Percentiles rank a stretch among this genome's conserved stretches.
phyloP scores from a whole-genome alignment of 2,329 filamentous ascomycete species.

The Alternaria sp. region DNA sequence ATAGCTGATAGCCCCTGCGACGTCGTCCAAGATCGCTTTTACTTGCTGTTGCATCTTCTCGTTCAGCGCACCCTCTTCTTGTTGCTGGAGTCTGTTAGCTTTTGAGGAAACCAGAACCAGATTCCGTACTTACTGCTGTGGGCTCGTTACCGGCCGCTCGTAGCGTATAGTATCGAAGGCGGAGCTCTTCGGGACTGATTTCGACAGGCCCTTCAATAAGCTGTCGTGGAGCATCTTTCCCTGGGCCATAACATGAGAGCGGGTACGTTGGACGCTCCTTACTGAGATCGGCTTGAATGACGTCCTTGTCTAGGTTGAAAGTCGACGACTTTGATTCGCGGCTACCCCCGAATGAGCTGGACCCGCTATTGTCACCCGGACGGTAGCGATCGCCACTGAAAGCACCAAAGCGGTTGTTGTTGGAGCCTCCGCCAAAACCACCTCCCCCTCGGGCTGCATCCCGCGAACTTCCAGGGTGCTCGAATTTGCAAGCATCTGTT shows the following conservation, averaged over 20 bases:
- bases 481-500: constrained; percentile 65
- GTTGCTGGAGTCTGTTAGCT: constrained; percentile 58
- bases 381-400: constrained; percentile 51
- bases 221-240: constrained; percentile 77
- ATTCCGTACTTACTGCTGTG: constrained; percentile 56
- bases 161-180: constrained; percentile 74
- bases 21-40: constrained; percentile 71
- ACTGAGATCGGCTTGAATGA: constrained; percentile 65
- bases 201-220: constrained; percentile 85
- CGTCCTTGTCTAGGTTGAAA: constrained; percentile 40
- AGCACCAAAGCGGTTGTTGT: constrained; percentile 63
- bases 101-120: background rate
- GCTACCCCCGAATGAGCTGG: constrained; percentile 44
- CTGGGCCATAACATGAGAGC: constrained; percentile 84
- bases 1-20: constrained; percentile 68
- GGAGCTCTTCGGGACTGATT: constrained; percentile 87
- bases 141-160: constrained; percentile 67
- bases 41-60: constrained; percentile 73
- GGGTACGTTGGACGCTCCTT: constrained; percentile 82
- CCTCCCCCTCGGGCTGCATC: constrained; percentile 37
- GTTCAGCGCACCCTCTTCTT: constrained; percentile 68
- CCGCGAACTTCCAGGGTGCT: constrained; percentile 62
- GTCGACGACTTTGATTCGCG: constrained; percentile 31
- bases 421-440: constrained; percentile 28
- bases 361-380: constrained; percentile 38